Evolutionary conservation across 1,284 basidiomycete species (phyloP), one percentile per base, ranked within the genome.

Genomic region (Chondrostereum purpureum): DNA sequence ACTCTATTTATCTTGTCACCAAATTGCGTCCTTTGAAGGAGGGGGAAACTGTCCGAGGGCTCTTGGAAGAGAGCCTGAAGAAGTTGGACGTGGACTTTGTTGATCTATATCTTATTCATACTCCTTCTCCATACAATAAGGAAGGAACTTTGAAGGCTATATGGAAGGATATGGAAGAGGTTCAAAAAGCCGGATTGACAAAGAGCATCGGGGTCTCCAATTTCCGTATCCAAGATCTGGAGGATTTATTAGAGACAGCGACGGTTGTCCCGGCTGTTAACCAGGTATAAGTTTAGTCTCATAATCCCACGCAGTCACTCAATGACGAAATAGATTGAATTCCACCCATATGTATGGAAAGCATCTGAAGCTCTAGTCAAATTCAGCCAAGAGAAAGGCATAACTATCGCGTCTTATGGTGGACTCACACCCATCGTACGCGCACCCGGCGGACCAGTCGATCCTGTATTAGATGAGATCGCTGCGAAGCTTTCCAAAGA

Each of bases 141-240:
- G 55, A 61, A 48, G 75, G 66, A 42, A 67, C 67, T 47, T 64
- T 85, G 46, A 69, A 70, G 55, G 64, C 71, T 18, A 61, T 77
- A 43, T 93, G 90, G 90, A 73, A 73, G 50, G 72, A 73, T 11
- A 74, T 92, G 72, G 88, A 91, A 58, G 75, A 72, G 37, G 63
- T 84, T 41, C 73, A 86, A 62, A 64, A 65, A 39, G 78, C 78
- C 39, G 87, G 87, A 1, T 64, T 90, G 38, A 69, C 86, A 31
- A 84, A 75, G 61, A 82, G 79, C 34, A 88, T 94, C 48, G 92
- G 92, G 1, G 88, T 95, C 12, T 88, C 83, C 44, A 94, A 94
- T 67, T 92, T 85, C 62, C 73, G 70, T 13, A 70, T 82, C 14
- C 66, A 77, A 48, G 74, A 92, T 53, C 63, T 93, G 36, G 63